These are phyloP conservation scores for Celoporthe dispersa DNA, from an alignment of 2,329 filamentous ascomycete species.

Conservation along the genomic window DNA sequence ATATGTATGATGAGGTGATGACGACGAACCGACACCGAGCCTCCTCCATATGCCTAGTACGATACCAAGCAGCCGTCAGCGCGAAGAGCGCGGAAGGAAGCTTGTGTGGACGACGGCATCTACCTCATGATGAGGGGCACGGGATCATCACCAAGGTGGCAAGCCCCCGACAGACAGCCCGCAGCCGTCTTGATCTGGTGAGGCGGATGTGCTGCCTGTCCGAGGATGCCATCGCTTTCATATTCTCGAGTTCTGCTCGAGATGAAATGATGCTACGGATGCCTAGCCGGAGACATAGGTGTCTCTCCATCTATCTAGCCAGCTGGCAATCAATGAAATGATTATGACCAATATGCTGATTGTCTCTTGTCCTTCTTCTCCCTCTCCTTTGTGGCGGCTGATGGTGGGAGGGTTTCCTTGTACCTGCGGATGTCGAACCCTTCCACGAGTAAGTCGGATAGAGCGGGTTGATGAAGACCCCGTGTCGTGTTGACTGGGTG, in stretches of 20 bases:
- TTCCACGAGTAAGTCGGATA: too few species aligned
- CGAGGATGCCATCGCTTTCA: neutral
- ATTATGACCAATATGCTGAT: neutral
- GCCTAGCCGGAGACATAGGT: neutral
- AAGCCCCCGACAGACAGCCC: neutral
- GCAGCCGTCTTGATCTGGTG: neutral
- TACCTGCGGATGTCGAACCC: too few species aligned
- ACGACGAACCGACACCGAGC: neutral
- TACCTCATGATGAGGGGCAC: slow-evolving; percentile 8
- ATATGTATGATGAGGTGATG: neutral
- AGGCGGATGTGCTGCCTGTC: neutral
- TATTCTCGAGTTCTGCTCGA: neutral
- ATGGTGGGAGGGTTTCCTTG: too few species aligned
- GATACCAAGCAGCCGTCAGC: neutral
- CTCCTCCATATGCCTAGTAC: neutral
- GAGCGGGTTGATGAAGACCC: too few species aligned
- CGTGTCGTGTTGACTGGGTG: too few species aligned
- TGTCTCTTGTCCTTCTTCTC: neutral
- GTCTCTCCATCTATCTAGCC: neutral
- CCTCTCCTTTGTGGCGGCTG: neutral
- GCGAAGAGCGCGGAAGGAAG: neutral
- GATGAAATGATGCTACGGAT: neutral
- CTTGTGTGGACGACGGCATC: neutral
- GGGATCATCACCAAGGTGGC: slow-evolving; percentile 2
- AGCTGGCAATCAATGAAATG: slow-evolving; percentile 1